Evolutionary conservation across 257 asterid species (phyloP).

Genomic region (Scutellaria baicalensis): DNA sequence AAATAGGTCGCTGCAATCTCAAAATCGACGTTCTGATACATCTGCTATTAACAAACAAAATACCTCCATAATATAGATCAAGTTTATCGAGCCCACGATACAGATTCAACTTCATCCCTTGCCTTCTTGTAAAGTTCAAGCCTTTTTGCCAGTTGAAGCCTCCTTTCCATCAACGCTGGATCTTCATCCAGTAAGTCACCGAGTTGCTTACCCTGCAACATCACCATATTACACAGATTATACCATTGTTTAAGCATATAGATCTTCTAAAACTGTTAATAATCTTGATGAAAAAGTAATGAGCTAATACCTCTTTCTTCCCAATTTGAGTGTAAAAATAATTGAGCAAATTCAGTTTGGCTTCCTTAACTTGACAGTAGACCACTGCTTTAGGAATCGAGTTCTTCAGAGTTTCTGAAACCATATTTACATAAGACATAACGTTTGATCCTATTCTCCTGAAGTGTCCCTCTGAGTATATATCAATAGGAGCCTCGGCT

Average conservation of each 20-base stretch:
- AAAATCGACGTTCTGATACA: background rate
- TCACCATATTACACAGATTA: background rate
- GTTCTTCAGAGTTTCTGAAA: constrained; percentile 60
- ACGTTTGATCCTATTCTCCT: constrained; percentile 89
- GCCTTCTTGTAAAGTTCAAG: constrained; percentile 87
- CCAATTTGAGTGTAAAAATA: constrained; percentile 71
- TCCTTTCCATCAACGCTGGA: constrained; percentile 84
- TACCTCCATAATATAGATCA: background rate
- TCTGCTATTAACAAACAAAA: constrained; percentile 13
- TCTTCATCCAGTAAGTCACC: constrained; percentile 70
- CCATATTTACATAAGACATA: constrained; percentile 67
- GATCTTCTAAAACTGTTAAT: background rate
- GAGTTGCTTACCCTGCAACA: constrained; percentile 67
- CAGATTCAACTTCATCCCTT: constrained; percentile 79
- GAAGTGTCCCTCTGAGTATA: constrained; percentile 66
- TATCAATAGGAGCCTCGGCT: constrained; percentile 45
- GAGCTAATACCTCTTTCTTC: constrained; percentile 60
- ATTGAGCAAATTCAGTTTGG: constrained; percentile 67
- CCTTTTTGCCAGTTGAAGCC: constrained; percentile 63
- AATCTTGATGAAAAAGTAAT: background rate
- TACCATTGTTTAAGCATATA: background rate
- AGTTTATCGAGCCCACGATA: constrained; percentile 55
- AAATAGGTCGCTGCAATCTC: background rate
- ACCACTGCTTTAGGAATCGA: constrained; percentile 89
- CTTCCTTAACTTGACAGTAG: constrained; percentile 88